Evolutionary conservation across 495 filamentous ascomycete species (phyloP).

Genomic region (Pseudoneurospora amorphoporcata): DNA sequence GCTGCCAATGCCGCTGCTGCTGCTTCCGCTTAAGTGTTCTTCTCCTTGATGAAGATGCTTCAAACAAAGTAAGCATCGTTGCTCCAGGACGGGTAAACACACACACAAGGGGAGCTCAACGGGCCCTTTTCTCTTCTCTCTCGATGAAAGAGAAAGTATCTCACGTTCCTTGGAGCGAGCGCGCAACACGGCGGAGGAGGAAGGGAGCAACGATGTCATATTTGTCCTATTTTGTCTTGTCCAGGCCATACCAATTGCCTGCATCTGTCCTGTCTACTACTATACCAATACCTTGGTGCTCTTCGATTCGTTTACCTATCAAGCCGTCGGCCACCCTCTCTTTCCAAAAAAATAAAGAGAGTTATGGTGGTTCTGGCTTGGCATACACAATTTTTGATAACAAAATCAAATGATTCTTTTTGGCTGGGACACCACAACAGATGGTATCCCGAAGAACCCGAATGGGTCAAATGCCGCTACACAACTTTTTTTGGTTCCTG

Average conservation of each 20-base stretch:
- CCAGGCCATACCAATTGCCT: neutral
- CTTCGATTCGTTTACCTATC: neutral
- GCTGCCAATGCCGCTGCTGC: conserved; percentile 12
- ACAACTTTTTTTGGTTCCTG: neutral
- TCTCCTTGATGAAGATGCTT: neutral
- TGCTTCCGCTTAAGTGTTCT: neutral
- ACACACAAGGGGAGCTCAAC: conserved; percentile 8
- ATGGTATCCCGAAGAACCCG: neutral
- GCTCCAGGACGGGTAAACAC: neutral
- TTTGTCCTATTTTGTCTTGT: neutral
- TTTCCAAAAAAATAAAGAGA: no score
- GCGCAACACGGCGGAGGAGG: neutral
- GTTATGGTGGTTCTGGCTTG: neutral
- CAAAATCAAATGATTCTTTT: neutral
- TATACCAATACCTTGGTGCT: neutral
- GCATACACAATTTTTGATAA: neutral
- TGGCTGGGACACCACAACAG: neutral
- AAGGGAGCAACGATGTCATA: neutral
- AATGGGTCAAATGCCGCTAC: neutral
- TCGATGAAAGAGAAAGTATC: neutral
- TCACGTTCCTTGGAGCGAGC: conserved; percentile 11
- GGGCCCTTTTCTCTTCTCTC: neutral
- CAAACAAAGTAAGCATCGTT: neutral
- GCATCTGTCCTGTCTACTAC: neutral
- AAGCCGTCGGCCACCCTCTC: no score